Conservation (phyloP, 768 basidiomycete species). For the Termitomyces sp. region DNA sequence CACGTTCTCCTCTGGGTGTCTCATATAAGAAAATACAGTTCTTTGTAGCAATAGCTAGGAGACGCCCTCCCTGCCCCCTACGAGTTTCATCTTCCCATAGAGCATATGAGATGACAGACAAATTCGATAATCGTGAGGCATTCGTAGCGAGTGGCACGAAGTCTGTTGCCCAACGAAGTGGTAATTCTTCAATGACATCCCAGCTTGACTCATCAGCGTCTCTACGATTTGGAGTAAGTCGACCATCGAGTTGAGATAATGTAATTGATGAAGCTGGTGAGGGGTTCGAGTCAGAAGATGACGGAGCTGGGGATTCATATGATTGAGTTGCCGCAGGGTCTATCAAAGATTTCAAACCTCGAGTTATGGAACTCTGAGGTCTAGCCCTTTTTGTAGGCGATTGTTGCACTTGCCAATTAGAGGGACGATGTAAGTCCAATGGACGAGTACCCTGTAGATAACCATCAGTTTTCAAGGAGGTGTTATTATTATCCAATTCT, state of each 20-base stretch:
- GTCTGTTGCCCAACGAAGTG: conserved; percentile 83
- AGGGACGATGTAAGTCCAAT: conserved; percentile 49
- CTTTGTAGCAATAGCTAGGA: conserved; percentile 76
- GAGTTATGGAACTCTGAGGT: conserved; percentile 52
- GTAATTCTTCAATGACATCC: conserved; percentile 72
- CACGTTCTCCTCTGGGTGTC: conserved; percentile 76
- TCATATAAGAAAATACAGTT: conserved; percentile 71
- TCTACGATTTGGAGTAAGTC: conserved; percentile 10
- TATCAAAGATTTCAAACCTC: conserved; percentile 57
- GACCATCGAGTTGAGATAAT: conserved; percentile 1
- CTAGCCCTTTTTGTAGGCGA: conserved; percentile 44
- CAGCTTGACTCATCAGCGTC: conserved; percentile 48
- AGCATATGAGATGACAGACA: conserved; percentile 60
- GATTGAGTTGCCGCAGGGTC: conserved; percentile 21
- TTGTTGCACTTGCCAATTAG: conserved; percentile 46
- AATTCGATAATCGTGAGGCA: conserved; percentile 55
- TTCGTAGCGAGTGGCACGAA: conserved; percentile 70
- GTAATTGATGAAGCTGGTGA: conserved; percentile 4
- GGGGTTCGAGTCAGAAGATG: conserved; percentile 29
- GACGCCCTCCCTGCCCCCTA: conserved; percentile 36
- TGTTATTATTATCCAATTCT: conserved; percentile 6
- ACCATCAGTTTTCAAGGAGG: not conserved
- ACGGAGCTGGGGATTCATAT: conserved; percentile 13
- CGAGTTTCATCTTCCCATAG: conserved; percentile 59
- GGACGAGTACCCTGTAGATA: conserved; percentile 48